Base-by-base conservation (phyloP, 2,329 filamentous ascomycete genomes). In the Aspergillus jensenii region DNA sequence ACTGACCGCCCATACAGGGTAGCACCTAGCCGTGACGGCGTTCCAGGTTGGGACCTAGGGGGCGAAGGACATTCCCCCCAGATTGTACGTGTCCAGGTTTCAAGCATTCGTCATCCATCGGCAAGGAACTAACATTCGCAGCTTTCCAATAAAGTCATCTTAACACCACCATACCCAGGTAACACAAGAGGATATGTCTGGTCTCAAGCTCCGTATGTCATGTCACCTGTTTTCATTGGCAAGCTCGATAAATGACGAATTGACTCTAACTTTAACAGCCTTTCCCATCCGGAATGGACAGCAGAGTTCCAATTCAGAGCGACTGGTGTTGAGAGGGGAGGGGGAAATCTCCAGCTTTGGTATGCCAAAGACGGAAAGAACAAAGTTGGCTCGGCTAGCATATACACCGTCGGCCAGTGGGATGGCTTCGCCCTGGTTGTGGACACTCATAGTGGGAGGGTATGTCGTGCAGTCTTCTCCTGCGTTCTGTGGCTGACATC, bases 321-420 rank as follows among this genome's bases (percentile, higher is more conserved):
- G 52, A 91, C 86, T 60, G 95, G 95, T 7, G 88, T 89, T 62
- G 95, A 98, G 71, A 82, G 90, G 66, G 91, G 88, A 51, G 87
- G 88, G 58, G 95, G 95, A 49, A 97, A 96, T 76, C 80, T 99
- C 65, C 93, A 98, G 76, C 82, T 99, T 68, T 99, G 95, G 95
- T 91, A 96, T 70, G 87, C 85, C 52, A 87, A 86, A 66, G 84
- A 90, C 59, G 89, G 90, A 33, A 78, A 84, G 65, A 76, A 82
- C 59, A 79, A 81, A 31, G 80, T 96, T 55, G 88, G 87, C 55
- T 83, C 87, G 23, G 84, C 85, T 63, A 96, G 90, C 75, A 86
- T 96, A 65, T 96, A 97, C 77, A 95, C 90, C 0, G 88, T 89
- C 9, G 86, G 86, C 54, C 86, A 85, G 66, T 99, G 96, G 68